phyloP scores from a whole-genome alignment of 2,329 filamentous ascomycete species.

The Sclerotinia nivalis region DNA sequence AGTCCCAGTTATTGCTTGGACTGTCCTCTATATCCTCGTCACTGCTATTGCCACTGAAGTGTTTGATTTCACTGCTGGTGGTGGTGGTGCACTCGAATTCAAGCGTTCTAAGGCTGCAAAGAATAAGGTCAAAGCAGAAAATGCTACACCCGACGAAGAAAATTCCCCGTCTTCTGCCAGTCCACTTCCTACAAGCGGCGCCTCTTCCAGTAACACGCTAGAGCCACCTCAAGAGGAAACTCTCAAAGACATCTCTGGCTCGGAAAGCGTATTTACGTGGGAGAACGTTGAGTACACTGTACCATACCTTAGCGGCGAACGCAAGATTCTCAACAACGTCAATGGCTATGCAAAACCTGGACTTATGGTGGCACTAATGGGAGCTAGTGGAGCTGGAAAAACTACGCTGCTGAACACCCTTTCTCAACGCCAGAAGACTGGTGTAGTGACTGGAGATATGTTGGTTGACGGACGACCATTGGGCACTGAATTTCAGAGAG shows the following conservation, averaged over 20 bases:
- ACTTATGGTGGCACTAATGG: conserved; percentile 75
- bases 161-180: conserved; percentile 24
- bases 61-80: conserved; percentile 61
- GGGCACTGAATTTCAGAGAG: conserved; percentile 64
- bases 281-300: conserved; percentile 71
- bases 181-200: conserved; percentile 27
- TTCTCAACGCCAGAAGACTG: conserved; percentile 68
- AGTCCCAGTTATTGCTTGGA: conserved; percentile 64
- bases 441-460: conserved; percentile 64
- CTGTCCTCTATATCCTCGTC: conserved; percentile 70
- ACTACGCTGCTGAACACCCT: conserved; percentile 77
- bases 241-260: conserved; percentile 52
- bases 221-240: conserved; percentile 43
- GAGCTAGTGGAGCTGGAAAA: conserved; percentile 80
- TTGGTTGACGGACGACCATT: conserved; percentile 67
- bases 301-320: conserved; percentile 62
- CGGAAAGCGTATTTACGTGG: conserved; percentile 71
- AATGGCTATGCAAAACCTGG: conserved; percentile 80
- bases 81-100: conserved; percentile 70
- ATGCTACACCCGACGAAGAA: conserved; percentile 57
- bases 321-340: conserved; percentile 66
- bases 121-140: conserved; percentile 50
- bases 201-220: conserved; percentile 36
- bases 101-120: conserved; percentile 66
- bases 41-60: conserved; percentile 70